phyloP scores from a whole-genome alignment of 768 basidiomycete genomes.

The Lentinula lateritia region DNA sequence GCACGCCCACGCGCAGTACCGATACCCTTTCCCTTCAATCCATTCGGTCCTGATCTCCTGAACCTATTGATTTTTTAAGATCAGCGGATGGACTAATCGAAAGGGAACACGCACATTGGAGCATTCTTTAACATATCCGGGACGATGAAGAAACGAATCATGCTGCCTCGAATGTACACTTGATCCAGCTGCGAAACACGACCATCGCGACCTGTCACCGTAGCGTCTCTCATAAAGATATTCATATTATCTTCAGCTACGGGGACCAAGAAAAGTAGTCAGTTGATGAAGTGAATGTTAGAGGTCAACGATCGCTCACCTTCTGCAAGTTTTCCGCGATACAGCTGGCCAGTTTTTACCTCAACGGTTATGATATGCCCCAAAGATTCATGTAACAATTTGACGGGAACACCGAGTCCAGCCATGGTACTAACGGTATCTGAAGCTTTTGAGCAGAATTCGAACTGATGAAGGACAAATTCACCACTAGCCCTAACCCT shows the following conservation, averaged over 20 bases:
- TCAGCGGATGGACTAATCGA: slow-evolving; percentile 1
- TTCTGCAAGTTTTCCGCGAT: slow-evolving; percentile 95
- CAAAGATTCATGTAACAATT: slow-evolving; percentile 92
- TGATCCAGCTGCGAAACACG: slow-evolving; percentile 98
- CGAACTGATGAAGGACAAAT: neutral
- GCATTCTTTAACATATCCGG: slow-evolving; percentile 99
- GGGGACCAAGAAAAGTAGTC: slow-evolving; percentile 8
- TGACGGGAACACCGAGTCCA: slow-evolving; percentile 91
- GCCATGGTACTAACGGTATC: slow-evolving; percentile 15
- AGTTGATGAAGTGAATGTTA: slow-evolving; percentile 14
- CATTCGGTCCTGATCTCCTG: slow-evolving; percentile 96
- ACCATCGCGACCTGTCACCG: slow-evolving; percentile 96
- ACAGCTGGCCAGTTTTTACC: slow-evolving; percentile 95
- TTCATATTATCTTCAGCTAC: slow-evolving; percentile 97
- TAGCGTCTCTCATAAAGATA: slow-evolving; percentile 93
- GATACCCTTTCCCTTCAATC: slow-evolving; percentile 98
- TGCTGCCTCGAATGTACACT: slow-evolving; percentile 97
- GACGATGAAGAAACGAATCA: slow-evolving; percentile 98
- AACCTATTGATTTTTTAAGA: slow-evolving; percentile 59
- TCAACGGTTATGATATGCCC: slow-evolving; percentile 98
- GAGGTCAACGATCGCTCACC: slow-evolving; percentile 38
- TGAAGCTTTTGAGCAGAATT: neutral
- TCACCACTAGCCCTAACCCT: neutral
- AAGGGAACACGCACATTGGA: slow-evolving; percentile 70
- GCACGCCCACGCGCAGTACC: slow-evolving; percentile 98